phyloP scores from a whole-genome alignment of 306 rosid species.

The Vigna angularis region DNA sequence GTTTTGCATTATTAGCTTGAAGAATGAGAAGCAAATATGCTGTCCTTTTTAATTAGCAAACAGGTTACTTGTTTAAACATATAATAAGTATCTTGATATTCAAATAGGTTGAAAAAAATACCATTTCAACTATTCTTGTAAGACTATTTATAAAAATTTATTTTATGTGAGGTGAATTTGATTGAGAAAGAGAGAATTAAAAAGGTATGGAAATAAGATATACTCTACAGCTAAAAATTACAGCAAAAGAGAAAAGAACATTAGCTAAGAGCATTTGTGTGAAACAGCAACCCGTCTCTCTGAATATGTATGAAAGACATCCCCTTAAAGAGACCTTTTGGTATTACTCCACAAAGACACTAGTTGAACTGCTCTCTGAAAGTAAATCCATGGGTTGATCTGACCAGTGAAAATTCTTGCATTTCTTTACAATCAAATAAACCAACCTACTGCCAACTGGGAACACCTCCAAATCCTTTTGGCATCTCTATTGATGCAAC shows the following conservation, averaged over 20 bases:
- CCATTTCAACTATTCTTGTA: neutral
- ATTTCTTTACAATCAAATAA: neutral
- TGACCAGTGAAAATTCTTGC: neutral
- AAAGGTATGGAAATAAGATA: neutral
- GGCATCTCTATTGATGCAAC: neutral
- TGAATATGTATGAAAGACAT: neutral
- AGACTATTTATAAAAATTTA: neutral
- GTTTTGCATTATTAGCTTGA: conserved; percentile 12
- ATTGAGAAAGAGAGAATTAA: neutral
- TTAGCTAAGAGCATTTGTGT: neutral
- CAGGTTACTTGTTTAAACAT: neutral
- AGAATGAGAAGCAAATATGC: conserved; percentile 2
- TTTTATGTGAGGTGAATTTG: neutral
- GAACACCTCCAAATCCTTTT: neutral
- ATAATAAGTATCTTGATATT: conserved; percentile 18
- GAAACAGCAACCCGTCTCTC: neutral
- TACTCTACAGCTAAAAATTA: neutral
- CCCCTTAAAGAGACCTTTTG: neutral
- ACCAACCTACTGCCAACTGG: neutral
- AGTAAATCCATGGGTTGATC: neutral
- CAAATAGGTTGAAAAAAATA: neutral
- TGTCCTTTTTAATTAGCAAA: neutral
- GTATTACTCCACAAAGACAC: neutral
- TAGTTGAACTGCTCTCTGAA: neutral
- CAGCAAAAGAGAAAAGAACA: neutral